These are phyloP conservation scores for Hyphodiscus sp. DNA, from an alignment of 2,329 filamentous ascomycete species.

Conservation along the genomic window DNA sequence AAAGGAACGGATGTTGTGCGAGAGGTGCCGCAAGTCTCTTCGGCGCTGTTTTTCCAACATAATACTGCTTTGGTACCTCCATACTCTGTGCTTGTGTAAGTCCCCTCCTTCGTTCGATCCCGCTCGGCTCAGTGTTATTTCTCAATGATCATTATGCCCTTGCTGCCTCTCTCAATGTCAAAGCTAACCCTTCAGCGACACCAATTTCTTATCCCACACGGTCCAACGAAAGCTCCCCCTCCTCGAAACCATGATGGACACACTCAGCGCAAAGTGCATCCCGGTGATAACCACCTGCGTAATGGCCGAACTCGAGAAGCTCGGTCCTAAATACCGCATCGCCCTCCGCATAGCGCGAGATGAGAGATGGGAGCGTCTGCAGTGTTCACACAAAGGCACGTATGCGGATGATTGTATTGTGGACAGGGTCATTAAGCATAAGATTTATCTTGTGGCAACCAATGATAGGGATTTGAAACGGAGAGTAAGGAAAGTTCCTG, in stretches of 20 bases:
- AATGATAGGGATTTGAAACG: slow-evolving; percentile 77
- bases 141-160: slow-evolving; percentile 40
- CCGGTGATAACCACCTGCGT: slow-evolving; percentile 81
- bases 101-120: not conserved
- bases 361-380: slow-evolving; percentile 76
- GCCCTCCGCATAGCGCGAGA: slow-evolving; percentile 82
- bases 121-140: not conserved
- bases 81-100: slow-evolving; percentile 43
- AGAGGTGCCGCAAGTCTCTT: slow-evolving; percentile 76
- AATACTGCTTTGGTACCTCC: slow-evolving; percentile 82
- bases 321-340: slow-evolving; percentile 82
- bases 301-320: slow-evolving; percentile 81
- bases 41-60: slow-evolving; percentile 80
- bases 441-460: slow-evolving; percentile 73
- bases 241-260: slow-evolving; percentile 86
- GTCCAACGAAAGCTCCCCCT: slow-evolving; percentile 87
- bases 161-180: slow-evolving; percentile 76
- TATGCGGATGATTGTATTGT: slow-evolving; percentile 85
- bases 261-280: slow-evolving; percentile 83
- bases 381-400: slow-evolving; percentile 85
- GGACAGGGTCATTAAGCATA: slow-evolving; percentile 63
- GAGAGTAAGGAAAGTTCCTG: slow-evolving; percentile 46
- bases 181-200: slow-evolving; percentile 61
- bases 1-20: slow-evolving; percentile 57
- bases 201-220: slow-evolving; percentile 86